A percentile compares a stretch with the other conserved stretches of the same genome.
These are phyloP conservation scores for Tetrahymena elliotti DNA, from an alignment of 73 alveolate species.

Conservation along the genomic window DNA sequence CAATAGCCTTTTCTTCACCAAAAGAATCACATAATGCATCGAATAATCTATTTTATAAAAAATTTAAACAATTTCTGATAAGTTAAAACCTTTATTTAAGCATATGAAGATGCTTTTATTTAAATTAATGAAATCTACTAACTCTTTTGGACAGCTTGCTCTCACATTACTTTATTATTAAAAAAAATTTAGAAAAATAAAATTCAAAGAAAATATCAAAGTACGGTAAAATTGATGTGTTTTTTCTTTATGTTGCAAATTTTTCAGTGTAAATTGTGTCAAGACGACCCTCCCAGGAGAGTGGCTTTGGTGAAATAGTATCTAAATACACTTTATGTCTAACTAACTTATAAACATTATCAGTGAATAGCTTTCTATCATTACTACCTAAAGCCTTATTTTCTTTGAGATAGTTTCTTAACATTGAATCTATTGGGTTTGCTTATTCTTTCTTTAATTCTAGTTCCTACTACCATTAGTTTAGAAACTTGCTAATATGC, in stretches of 20 bases:
- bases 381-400: slow-evolving; percentile 27
- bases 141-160: slow-evolving; percentile 63
- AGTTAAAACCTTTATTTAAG: neutral
- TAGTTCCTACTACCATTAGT: neutral
- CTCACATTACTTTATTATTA: slow-evolving; percentile 49
- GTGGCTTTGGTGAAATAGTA: slow-evolving; percentile 19
- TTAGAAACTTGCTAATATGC: neutral
- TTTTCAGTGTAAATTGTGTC: neutral
- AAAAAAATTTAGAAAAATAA: slow-evolving; percentile 7
- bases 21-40: slow-evolving; percentile 48
- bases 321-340: slow-evolving; percentile 20
- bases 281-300: slow-evolving; percentile 10
- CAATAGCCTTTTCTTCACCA: slow-evolving; percentile 62
- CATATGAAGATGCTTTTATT: neutral
- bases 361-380: slow-evolving; percentile 24
- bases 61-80: neutral
- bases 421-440: slow-evolving; percentile 11
- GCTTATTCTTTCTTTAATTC: neutral
- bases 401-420: slow-evolving; percentile 24
- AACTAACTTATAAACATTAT: slow-evolving; percentile 7
- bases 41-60: slow-evolving; percentile 20
- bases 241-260: neutral
- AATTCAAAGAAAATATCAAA: slow-evolving; percentile 8
- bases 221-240: neutral
- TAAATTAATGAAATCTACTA: neutral